phyloP scores from a whole-genome alignment of 768 basidiomycete species.

The Leccinum incarnatum region DNA sequence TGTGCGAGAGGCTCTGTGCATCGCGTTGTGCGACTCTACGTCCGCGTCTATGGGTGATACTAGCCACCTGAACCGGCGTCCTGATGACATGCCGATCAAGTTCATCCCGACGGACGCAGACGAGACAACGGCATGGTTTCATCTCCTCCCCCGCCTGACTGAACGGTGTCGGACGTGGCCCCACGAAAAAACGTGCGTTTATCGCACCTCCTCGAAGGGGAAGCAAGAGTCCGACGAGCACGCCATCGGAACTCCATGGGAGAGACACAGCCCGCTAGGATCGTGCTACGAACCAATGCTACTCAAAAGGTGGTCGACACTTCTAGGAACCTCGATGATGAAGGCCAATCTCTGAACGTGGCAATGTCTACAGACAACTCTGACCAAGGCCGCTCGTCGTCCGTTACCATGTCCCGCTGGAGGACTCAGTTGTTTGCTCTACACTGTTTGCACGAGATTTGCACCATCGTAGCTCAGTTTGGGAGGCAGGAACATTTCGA shows the following conservation, averaged over 20 bases:
- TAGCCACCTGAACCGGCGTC: not conserved
- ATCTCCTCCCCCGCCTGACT: slow-evolving; percentile 47
- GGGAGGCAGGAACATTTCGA: slow-evolving; percentile 85
- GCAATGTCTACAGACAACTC: slow-evolving; percentile 37
- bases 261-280: slow-evolving; percentile 41
- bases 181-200: slow-evolving; percentile 42
- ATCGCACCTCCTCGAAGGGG: slow-evolving; percentile 22
- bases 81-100: slow-evolving; percentile 5
- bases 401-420: slow-evolving; percentile 78
- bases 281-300: slow-evolving; percentile 92
- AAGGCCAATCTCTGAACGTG: slow-evolving; percentile 85
- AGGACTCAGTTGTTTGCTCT: slow-evolving; percentile 94
- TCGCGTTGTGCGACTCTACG: not conserved
- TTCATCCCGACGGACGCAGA: slow-evolving; percentile 12
- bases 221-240: slow-evolving; percentile 11
- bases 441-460: slow-evolving; percentile 88
- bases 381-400: slow-evolving; percentile 33
- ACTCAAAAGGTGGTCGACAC: slow-evolving; percentile 72
- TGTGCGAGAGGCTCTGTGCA: not conserved
- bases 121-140: slow-evolving; percentile 42
- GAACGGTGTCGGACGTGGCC: slow-evolving; percentile 56
- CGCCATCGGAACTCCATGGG: slow-evolving; percentile 32
- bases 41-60: too few species aligned
- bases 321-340: slow-evolving; percentile 72
- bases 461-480: slow-evolving; percentile 66